phyloP scores from a whole-genome alignment of 169 alveolate genomes.

The Eimeria sp. region DNA sequence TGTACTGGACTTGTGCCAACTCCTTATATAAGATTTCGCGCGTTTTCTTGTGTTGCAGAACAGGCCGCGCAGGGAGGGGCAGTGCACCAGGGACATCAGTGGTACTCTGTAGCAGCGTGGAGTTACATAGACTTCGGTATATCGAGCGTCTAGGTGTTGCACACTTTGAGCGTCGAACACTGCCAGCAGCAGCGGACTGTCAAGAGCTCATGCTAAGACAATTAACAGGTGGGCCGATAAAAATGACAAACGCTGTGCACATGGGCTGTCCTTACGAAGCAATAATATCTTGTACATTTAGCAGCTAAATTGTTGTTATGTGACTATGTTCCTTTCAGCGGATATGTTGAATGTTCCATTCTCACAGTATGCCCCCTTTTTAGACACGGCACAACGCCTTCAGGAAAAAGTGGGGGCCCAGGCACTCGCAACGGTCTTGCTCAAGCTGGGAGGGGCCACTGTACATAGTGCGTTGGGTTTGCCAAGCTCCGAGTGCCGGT shows the following conservation, averaged over 20 bases:
- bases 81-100: conserved; percentile 37
- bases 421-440: conserved; percentile 51
- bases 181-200: conserved; percentile 63
- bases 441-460: conserved; percentile 60
- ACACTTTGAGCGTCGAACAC: conserved; percentile 50
- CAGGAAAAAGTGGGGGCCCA: conserved; percentile 53
- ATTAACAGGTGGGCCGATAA: conserved; percentile 23
- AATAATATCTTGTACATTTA: neutral
- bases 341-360: conserved; percentile 54
- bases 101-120: conserved; percentile 52
- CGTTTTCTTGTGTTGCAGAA: conserved; percentile 25
- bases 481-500: conserved; percentile 2
- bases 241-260: neutral
- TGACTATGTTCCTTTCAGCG: conserved; percentile 16
- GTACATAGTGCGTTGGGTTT: neutral
- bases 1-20: neutral
- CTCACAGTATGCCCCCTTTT: conserved; percentile 18
- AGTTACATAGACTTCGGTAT: conserved; percentile 38
- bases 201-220: conserved; percentile 56
- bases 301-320: neutral
- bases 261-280: neutral
- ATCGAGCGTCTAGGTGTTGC: conserved; percentile 20
- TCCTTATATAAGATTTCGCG: neutral
- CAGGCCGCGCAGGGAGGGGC: conserved; percentile 76
- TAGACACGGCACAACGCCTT: conserved; percentile 47